Conservation (phyloP, 306 rosid species). For the Gastrolobium villosum region DNA sequence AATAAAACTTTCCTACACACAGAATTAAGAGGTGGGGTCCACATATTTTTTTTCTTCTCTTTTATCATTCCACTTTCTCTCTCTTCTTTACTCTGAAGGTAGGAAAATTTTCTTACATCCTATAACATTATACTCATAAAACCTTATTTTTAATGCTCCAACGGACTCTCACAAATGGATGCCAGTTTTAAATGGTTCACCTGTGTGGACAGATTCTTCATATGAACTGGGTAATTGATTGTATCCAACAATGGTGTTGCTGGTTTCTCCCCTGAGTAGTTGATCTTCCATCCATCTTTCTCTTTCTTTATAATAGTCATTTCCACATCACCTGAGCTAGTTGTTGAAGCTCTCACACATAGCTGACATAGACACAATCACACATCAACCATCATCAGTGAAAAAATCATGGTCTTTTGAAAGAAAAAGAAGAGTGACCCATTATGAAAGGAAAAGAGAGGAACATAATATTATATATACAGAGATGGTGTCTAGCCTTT, state of each 20-base stretch:
- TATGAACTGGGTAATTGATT: slow-evolving; percentile 78
- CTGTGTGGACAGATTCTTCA: slow-evolving; percentile 78
- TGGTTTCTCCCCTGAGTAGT: slow-evolving; percentile 69
- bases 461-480: background rate
- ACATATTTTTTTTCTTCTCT: no score
- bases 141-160: no score
- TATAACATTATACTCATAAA: no score
- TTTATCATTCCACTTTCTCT: no score
- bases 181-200: slow-evolving; percentile 47
- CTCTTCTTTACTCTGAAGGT: no score
- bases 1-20: no score
- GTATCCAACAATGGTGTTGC: slow-evolving; percentile 86
- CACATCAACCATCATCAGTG: background rate
- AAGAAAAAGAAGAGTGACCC: background rate
- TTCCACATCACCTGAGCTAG: slow-evolving; percentile 51
- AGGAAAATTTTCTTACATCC: no score
- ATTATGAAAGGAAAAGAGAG: background rate
- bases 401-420: background rate
- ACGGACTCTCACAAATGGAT: background rate
- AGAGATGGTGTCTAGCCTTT: background rate
- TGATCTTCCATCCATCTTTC: slow-evolving; percentile 67
- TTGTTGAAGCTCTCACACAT: slow-evolving; percentile 63
- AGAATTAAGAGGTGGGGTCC: no score
- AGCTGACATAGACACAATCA: slow-evolving; percentile 51
- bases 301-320: slow-evolving; percentile 57